Evolutionary conservation across 495 filamentous ascomycete species (phyloP), one percentile per base, ranked within the genome.

Genomic region (Xylaria acuta): DNA sequence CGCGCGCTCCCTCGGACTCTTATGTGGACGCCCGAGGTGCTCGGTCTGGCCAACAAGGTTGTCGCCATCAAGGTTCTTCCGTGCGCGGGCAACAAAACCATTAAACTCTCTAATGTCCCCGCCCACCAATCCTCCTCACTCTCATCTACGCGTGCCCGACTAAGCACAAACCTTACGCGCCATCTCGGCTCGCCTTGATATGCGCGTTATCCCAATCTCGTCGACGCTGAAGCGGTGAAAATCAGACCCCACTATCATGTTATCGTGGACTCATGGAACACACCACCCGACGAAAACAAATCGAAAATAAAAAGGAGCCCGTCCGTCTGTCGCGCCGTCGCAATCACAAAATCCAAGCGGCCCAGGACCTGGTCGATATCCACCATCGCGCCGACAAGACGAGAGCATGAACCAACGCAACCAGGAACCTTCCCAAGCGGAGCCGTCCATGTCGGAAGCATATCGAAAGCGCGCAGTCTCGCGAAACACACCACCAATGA

Each of bases 231-330:
- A 38, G 58, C 34, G 58, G 34, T 60, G 58, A 60, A 60, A 60
- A 60, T 12, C 22, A 1, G 32, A 18, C 58, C 34, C 58, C 58
- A 60, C 58, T 60, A 60, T 60, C 58, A 60, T 34, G 58, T 60
- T 60, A 60, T 38, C 58, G 34, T 60, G 32, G 58, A 38, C 58
- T 60, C 58, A 60, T 60, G 32, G 8, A 60, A 60, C 58, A 60
- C 16, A 30, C 58, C 58, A 60, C 58, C 18, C 20, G 58, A 60
- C 58, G 58, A 60, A 60, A 60, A 60, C 20, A 60, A 60, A 40
- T 60, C 58, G 58, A 36, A 59, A 60, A 60, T 59, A 60, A 60
- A 40, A 60, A 60, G 58, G 58, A 60, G 58, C 32, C 18, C 6
- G 9, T 38, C 32, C n/a, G 58, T 60, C 32, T 38, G 34, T 60